Evolutionary conservation across 1,284 basidiomycete species (phyloP).

Genomic region (Lentinus polychrous): DNA sequence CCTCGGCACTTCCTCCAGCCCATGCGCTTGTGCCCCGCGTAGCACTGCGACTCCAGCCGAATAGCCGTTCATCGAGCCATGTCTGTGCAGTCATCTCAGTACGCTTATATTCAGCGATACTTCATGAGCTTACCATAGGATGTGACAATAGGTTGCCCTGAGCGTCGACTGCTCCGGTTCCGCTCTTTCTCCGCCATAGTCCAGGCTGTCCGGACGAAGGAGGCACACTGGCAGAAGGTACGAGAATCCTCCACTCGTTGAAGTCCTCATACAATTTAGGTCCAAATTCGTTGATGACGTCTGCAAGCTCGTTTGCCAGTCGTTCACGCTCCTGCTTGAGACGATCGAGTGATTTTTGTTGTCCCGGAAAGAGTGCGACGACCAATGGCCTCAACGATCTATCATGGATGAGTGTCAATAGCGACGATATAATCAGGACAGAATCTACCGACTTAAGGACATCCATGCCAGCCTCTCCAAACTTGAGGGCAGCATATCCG

Average conservation of each 20-base stretch:
- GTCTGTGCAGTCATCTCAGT: slow-evolving; percentile 35
- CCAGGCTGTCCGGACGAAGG: slow-evolving; percentile 65
- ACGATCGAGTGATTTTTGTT: slow-evolving; percentile 78
- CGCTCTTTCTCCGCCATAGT: slow-evolving; percentile 69
- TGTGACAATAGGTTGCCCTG: slow-evolving; percentile 75
- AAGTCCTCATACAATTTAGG: slow-evolving; percentile 89
- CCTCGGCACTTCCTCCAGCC: slow-evolving; percentile 52
- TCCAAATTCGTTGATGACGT: slow-evolving; percentile 87
- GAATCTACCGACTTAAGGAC: slow-evolving; percentile 78
- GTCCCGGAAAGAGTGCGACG: slow-evolving; percentile 86
- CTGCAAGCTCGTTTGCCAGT: slow-evolving; percentile 83
- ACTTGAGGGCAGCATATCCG: slow-evolving; percentile 94
- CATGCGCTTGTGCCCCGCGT: slow-evolving; percentile 71
- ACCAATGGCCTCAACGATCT: slow-evolving; percentile 91
- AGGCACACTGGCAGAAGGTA: slow-evolving; percentile 77
- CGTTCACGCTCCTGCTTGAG: slow-evolving; percentile 76
- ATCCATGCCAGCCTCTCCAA: slow-evolving; percentile 98
- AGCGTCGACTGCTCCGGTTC: slow-evolving; percentile 69
- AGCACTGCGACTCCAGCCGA: slow-evolving; percentile 83
- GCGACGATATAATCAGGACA: slow-evolving; percentile 17
- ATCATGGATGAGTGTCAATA: slow-evolving; percentile 13
- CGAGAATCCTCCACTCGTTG: slow-evolving; percentile 77
- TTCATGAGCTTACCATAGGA: slow-evolving; percentile 52
- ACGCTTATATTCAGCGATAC: not conserved
- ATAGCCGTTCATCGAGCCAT: slow-evolving; percentile 90